A percentile compares a stretch with the other conserved stretches of the same genome.
phyloP scores from a whole-genome alignment of 441 rosid species.

The Euphorbia celastroides region DNA sequence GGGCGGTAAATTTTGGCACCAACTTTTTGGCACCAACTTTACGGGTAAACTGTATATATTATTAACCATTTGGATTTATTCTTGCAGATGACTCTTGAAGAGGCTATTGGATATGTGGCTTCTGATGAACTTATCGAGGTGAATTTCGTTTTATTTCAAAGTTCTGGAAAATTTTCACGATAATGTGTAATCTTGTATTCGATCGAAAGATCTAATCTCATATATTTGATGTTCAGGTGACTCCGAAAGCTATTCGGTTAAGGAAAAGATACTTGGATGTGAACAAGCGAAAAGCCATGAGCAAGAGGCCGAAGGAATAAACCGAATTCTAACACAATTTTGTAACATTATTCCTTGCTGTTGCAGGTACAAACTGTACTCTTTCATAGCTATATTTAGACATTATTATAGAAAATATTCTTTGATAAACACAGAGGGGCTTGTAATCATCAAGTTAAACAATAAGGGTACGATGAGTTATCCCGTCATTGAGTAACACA shows the following conservation, averaged over 20 bases:
- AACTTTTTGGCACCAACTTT: too few species aligned
- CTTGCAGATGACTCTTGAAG: conserved; percentile 95
- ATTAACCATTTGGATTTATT: too few species aligned
- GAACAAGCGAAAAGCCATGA: conserved; percentile 80
- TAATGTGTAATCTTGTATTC: background rate
- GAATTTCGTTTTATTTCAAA: conserved; percentile 6
- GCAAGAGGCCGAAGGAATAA: conserved; percentile 70
- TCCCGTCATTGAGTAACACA: background rate
- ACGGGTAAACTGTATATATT: too few species aligned
- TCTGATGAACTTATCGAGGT: conserved; percentile 96
- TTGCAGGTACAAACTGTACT: conserved; percentile 4
- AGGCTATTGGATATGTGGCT: conserved; percentile 93
- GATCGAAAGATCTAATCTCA: background rate
- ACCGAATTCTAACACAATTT: conserved; percentile 18
- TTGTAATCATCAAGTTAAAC: background rate
- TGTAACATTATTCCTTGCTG: background rate
- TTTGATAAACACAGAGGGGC: background rate
- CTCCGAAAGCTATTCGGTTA: conserved; percentile 79
- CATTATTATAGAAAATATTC: background rate
- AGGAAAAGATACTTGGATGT: conserved; percentile 86
- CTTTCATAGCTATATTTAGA: background rate
- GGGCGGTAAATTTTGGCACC: too few species aligned
- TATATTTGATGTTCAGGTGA: conserved; percentile 49
- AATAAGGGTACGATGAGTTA: background rate
- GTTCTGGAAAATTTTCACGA: background rate